These are phyloP conservation scores for Epichloe coenophiala DNA, from an alignment of 2,329 filamentous ascomycete genomes.

Conservation along the genomic window DNA sequence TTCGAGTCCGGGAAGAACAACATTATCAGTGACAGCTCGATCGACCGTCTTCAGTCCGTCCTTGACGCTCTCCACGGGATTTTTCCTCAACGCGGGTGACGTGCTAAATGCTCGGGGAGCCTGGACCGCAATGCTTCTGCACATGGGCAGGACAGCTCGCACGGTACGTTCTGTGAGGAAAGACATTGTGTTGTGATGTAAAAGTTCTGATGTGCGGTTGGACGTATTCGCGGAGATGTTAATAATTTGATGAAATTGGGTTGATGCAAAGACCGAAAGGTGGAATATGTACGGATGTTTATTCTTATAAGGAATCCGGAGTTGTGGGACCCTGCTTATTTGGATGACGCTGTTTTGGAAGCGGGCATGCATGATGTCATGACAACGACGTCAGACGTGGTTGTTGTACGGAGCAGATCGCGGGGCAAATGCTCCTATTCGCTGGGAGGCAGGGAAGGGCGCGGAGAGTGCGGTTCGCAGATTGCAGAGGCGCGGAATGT, in stretches of 20 bases:
- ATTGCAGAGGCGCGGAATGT: neutral
- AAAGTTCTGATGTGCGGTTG: constrained; percentile 3
- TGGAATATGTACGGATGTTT: neutral
- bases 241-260: neutral
- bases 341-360: neutral
- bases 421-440: constrained; percentile 8
- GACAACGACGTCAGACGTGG: neutral
- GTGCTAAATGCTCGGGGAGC: constrained; percentile 38
- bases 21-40: constrained; percentile 44
- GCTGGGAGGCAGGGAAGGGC: neutral
- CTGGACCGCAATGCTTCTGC: constrained; percentile 24
- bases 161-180: constrained; percentile 34
- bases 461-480: too few relatives aligned
- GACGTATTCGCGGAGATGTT: neutral
- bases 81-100: constrained; percentile 30
- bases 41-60: constrained; percentile 47
- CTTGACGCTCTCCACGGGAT: constrained; percentile 40
- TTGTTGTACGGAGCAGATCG: neutral
- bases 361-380: constrained; percentile 5
- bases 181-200: constrained; percentile 28
- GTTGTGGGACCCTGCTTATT: neutral
- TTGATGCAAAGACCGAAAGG: neutral
- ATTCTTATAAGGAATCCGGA: neutral
- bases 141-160: constrained; percentile 28
- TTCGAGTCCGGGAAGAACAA: constrained; percentile 50